Evolutionary conservation across 306 rosid genomes (phyloP), one percentile per base, ranked within the genome.

Genomic region (Chamaecrista fasciculata): DNA sequence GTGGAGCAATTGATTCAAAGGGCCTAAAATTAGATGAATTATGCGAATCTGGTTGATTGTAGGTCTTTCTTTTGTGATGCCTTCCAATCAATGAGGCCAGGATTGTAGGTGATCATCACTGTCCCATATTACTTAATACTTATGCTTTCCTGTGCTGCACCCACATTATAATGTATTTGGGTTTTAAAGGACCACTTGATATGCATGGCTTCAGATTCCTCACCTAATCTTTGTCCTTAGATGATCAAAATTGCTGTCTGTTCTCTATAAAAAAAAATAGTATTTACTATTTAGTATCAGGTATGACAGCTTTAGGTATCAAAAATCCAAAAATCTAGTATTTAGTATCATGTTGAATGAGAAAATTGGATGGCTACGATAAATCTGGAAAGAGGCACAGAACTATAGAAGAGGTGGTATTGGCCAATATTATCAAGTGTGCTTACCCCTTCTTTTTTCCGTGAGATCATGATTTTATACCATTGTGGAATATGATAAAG

Each of bases 181-280:
- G 43, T 18, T 57, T 60, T 60, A 31, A 11, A 16, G 26, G 67
- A 63, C 63, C 49, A 44, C 74, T 31, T 31, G 25, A 49, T 18
- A 47, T 33, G 31, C 67, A 9, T 33, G 60, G 51, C 23, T 11
- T 33, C 48, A 12, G 67, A 65, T 49, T 52, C 33, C 34, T 50
- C 21, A 11, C 33, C 34, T 50, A 15, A 7, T 16, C 63, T n/a
- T n/a, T n/a, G n/a, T n/a, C n/a, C n/a, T 36, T 49, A 16, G 10
- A 61, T 76, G 81, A 67, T 72, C 76, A 40, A 42, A 15, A 31
- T 48, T 76, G 63, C 59, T 58, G 73, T 37, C 33, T 4, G 5
- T 6, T 19, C 23, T 20, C 19, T 11, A 3, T 53, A 25, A 25
- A 44, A 40, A 42, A n/a, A n/a, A n/a, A n/a, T n/a, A n/a, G n/a